phyloP scores from a whole-genome alignment of 2,329 filamentous ascomycete species.

The Xylariaceae sp. region DNA sequence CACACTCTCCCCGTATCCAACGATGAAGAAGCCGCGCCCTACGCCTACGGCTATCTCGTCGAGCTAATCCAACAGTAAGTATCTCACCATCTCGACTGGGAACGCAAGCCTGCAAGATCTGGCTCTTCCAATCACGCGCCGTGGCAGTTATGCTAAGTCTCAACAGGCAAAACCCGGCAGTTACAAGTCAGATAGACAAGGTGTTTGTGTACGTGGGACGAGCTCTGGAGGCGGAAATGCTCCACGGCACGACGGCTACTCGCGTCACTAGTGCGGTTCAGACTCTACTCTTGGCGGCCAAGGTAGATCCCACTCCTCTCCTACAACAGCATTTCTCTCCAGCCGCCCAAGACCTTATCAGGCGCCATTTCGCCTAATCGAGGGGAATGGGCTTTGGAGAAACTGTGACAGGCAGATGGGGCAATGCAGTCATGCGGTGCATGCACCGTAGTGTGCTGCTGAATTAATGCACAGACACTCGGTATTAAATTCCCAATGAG shows the following conservation, averaged over 20 bases:
- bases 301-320: slow-evolving; percentile 71
- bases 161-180: slow-evolving; percentile 75
- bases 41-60: slow-evolving; percentile 87
- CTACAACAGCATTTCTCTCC: slow-evolving; percentile 66
- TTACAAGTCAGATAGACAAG: slow-evolving; percentile 72
- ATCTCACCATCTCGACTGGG: not conserved
- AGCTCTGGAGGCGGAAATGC: slow-evolving; percentile 84
- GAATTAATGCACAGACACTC: too few species aligned
- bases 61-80: slow-evolving; percentile 93
- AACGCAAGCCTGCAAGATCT: not conserved
- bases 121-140: too few species aligned
- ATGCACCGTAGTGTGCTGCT: too few species aligned
- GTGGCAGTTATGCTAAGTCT: too few species aligned
- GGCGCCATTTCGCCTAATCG: slow-evolving; percentile 66
- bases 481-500: too few species aligned
- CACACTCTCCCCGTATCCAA: slow-evolving; percentile 87
- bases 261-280: slow-evolving; percentile 77
- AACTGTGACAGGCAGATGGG: too few species aligned
- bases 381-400: too few species aligned
- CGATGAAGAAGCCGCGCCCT: slow-evolving; percentile 95
- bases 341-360: slow-evolving; percentile 76
- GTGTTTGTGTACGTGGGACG: slow-evolving; percentile 82
- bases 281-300: slow-evolving; percentile 67
- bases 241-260: slow-evolving; percentile 77
- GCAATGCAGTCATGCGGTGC: too few species aligned